Evolutionary conservation across 257 asterid species (phyloP), one percentile per base, ranked within the genome.

Genomic region (Lantana camara): DNA sequence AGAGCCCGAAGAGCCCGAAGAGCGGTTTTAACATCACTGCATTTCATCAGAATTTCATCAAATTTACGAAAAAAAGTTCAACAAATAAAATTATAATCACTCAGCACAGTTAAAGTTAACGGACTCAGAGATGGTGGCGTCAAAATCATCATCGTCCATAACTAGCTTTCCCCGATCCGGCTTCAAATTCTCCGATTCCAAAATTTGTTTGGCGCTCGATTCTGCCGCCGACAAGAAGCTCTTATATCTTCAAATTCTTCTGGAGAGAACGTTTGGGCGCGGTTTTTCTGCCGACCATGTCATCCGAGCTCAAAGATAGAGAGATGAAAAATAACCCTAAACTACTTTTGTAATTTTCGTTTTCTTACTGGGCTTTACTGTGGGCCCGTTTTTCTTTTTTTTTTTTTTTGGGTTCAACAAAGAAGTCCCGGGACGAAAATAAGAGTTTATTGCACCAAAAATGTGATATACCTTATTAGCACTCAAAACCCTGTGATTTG

Each of bases 1-100:
- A 93, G 90, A 64, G 99, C 99, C n/a, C n/a, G n/a, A n/a, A n/a
- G n/a, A n/a, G 70, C 81, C 77, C 95, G n/a, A n/a, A 93, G 67
- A 32, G 87, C 78, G 23, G 94, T 96, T 79, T 82, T 84, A 58
- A 93, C 65, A 66, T 93, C 96, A 70, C 97, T 93, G 77, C 86
- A 72, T 66, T 52, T 60, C 50, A 44, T 22, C 37, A 38, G 21
- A 58, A n/a, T 20, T 24, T 27, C 60, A 59, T 56, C 63, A 73
- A 20, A 10, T 21, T 9, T 7, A n/a, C 8, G 17, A 7, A 49
- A 9, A 55, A 68, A 20, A 54, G 8, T 2, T 5, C 19, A 35
- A 50, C 23, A 14, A 16, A 50, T 34, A 45, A 37, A 16, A 52
- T 41, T 22, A 37, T 1, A 14, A 50, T 27, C 52, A 16, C 64